These are phyloP conservation scores for Eutypa lata DNA, from an alignment of 2,329 filamentous ascomycete species.

Conservation along the genomic window DNA sequence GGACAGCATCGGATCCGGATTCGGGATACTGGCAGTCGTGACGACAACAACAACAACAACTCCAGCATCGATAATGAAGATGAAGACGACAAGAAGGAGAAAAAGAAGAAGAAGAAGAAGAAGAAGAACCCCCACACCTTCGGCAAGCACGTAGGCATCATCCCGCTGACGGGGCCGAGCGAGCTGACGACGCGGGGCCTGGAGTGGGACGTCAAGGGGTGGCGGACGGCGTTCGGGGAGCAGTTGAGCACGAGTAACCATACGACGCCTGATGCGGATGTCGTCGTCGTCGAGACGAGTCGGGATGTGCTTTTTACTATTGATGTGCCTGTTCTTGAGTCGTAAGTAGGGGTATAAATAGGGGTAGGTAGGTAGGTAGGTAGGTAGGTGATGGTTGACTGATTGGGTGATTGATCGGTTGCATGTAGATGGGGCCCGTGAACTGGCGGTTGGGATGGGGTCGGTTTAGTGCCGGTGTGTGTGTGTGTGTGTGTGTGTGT, in stretches of 20 bases:
- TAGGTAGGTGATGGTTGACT: too few species aligned
- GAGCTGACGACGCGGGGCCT: conserved; percentile 77
- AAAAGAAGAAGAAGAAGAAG: too few species aligned
- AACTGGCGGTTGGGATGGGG: too few species aligned
- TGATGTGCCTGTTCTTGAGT: conserved; percentile 24
- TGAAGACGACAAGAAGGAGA: too few species aligned
- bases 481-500: too few species aligned
- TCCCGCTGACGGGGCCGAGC: conserved; percentile 78
- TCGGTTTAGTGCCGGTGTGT: too few species aligned
- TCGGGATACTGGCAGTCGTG: conserved; percentile 36
- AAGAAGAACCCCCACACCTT: conserved; percentile 49
- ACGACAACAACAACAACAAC: conserved; percentile 16
- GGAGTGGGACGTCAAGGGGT: conserved; percentile 85
- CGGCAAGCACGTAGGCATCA: conserved; percentile 77
- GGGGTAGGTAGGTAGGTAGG: too few species aligned
- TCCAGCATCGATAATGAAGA: too few species aligned
- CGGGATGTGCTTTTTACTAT: conserved; percentile 72
- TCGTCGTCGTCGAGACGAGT: conserved; percentile 61
- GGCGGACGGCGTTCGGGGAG: conserved; percentile 74
- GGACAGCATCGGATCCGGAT: conserved; percentile 68
- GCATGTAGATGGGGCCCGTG: too few species aligned
- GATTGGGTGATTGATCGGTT: too few species aligned
- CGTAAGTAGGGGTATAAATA: background rate
- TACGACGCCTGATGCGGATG: conserved; percentile 54
- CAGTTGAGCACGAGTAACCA: conserved; percentile 80